Base-by-base conservation (phyloP, 768 basidiomycete genomes). In the Cyathus striatus region DNA sequence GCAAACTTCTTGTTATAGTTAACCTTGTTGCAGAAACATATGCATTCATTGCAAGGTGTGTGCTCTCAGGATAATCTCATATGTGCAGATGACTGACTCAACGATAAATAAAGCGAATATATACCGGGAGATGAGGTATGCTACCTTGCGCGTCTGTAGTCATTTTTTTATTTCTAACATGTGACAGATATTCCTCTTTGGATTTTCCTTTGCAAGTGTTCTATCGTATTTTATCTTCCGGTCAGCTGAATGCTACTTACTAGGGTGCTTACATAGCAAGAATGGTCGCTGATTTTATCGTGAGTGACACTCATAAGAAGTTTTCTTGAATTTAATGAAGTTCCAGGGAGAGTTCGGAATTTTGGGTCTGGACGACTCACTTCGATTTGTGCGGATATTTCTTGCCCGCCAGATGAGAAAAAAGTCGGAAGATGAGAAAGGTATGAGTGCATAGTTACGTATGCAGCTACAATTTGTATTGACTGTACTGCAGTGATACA, bases 21-120 rank as follows among this genome's bases (percentile, higher is more conserved):
- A 79, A 81, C 44, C 86, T 87, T 53, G 81, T 88, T 2, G 80
- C 86, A 61, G 83, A 87, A 49, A 84, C 79, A 24, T 86, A 86
- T 61, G 81, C 75, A n/a, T 88, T 88, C 55, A 81, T 88, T 51
- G 77, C 86, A 17, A 82, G 87, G 84, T 87, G 52, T 59, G 84
- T 65, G 13, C 14, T 36, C 40, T 26, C 5, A 12, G n/a, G 16
- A 21, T 1, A 30, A 32, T 5, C 27, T 35, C n/a, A n/a, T 43
- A 36, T 33, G 30, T 33, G 7, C 34, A 35, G 36, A 24, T 24
- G 5, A 18, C 43, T 27, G 40, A 16, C 26, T 35, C 26, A 14
- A 26, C 27, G 10, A 22, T 13, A 16, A 23, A 13, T 40, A 9
- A 47, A 88, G 85, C 48, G 87, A 88, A 49, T 88, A 79, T 50